Evolutionary conservation across 805 yeast genomes (phyloP), one percentile per base, ranked within the genome.

Genomic region (Cyberlindnera xishuangbannaensis): DNA sequence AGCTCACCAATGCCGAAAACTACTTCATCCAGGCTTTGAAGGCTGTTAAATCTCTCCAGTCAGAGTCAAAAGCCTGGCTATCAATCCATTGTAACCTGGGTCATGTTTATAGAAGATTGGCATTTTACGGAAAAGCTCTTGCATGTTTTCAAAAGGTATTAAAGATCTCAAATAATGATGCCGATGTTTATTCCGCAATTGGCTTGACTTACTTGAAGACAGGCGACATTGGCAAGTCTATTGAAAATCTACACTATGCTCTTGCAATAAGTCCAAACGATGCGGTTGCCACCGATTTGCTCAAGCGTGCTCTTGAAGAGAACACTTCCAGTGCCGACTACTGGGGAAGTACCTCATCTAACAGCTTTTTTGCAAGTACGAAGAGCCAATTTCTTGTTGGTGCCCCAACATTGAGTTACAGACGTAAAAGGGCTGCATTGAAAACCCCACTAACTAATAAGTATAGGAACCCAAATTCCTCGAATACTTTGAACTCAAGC

Each of bases 61-160:
- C 88, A 7, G 95, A 86, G 43, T 76, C 90, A 5, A 77, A 76
- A 45, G 83, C 92, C 0, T 83, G 95, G 83, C 65, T 80, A 1
- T 81, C 95, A 2, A 83, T 92, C 18, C 85, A 84, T 55, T 71
- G 85, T 16, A 88, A 88, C 56, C 63, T 88, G 39, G 96, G 95
- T 0, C 96, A 88, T 55, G 94, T 88, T 4, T 86, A 82, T 55
- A 64, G 96, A 41, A 67, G 83, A 34, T 56, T 76, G 32, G 76
- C 75, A 30, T 66, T 70, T 31, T 73, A 67, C 36, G 74, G 75
- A 29, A 75, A 77, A 51, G 82, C 97, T 0, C 64, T 87, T 26
- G 71, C 66, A 28, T 82, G 83, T 50, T 90, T 92, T 55, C 76
- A 76, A 39, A 78, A 78, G 44, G 95, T 92, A 3, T 56, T 83